A percentile compares a stretch with the other conserved stretches of the same genome.
Evolutionary conservation across 2,329 filamentous ascomycete genomes (phyloP).

Genomic region (Colletotrichum sansevieriae): DNA sequence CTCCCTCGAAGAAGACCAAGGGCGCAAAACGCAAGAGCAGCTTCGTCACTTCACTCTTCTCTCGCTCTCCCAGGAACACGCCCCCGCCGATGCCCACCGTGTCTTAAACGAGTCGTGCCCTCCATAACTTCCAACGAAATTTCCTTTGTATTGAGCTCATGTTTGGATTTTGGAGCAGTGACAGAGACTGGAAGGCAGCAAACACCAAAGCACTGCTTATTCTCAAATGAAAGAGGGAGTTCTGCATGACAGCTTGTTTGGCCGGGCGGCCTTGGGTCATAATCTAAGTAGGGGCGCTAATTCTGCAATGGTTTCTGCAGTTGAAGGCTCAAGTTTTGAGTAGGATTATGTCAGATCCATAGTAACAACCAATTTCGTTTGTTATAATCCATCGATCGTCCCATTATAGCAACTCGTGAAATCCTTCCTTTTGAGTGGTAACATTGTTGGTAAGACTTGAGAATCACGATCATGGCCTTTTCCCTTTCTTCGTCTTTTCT

Average conservation of each 20-base stretch:
- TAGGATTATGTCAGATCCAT: background rate
- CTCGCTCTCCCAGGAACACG: conserved; percentile 25
- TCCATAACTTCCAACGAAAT: background rate
- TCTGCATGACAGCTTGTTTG: conserved; percentile 25
- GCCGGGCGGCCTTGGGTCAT: conserved; percentile 10
- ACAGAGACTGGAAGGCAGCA: conserved; percentile 25
- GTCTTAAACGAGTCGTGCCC: background rate
- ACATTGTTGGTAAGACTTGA: too few species aligned
- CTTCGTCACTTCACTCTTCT: conserved; percentile 37
- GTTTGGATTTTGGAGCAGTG: conserved; percentile 18
- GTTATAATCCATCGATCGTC: background rate
- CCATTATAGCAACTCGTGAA: background rate
- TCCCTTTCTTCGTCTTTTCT: too few species aligned
- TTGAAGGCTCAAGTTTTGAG: conserved; percentile 11
- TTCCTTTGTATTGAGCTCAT: conserved; percentile 30
- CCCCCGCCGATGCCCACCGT: conserved; percentile 15
- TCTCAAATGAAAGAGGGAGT: conserved; percentile 25
- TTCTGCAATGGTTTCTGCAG: conserved; percentile 14
- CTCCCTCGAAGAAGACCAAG: conserved; percentile 28
- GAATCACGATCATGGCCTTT: too few species aligned
- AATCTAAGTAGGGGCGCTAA: conserved; percentile 8
- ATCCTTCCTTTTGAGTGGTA: too few species aligned
- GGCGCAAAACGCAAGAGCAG: conserved; percentile 34
- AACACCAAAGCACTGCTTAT: conserved; percentile 25
- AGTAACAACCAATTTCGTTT: background rate